Base-by-base conservation (phyloP, 768 basidiomycete genomes). In the Tulasnella sp. region DNA sequence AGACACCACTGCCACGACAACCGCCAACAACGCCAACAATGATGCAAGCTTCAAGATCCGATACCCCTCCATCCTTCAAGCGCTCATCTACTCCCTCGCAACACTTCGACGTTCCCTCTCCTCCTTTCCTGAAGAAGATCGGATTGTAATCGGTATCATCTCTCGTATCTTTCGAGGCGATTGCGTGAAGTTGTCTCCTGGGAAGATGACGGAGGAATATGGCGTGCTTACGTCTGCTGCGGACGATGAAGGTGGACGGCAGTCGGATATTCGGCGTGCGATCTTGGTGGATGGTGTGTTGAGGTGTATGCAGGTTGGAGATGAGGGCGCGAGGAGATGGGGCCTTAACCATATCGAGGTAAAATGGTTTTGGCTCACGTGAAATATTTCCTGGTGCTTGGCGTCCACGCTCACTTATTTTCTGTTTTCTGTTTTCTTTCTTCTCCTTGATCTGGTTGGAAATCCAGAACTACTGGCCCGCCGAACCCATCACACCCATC, bases 391-490 rank as follows among this genome's bases (percentile, higher is more conserved):
- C n/a, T n/a, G n/a, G n/a, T n/a, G n/a, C n/a, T n/a, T n/a, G n/a
- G n/a, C n/a, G n/a, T n/a, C n/a, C n/a, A n/a, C n/a, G n/a, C n/a
- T n/a, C n/a, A n/a, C n/a, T n/a, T 11, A 9, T 17, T 31, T 31
- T 34, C 7, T 7, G 15, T 38, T 15, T 38, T 15, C 34, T 15
- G 15, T 38, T 38, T 15, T 5, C 15, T 38, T 38, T 38, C 5
- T 38, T 38, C 34, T 7, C 34, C 34, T 7, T 38, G n/a, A 38
- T 38, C 42, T 19, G 50, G 19, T 12, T 22, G 38, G 41, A n/a
- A n/a, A n/a, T 45, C 25, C 62, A 82, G 78, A 71, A 76, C 62
- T 76, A 77, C 65, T 82, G 82, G 81, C 70, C 73, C 9, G 64
- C 68, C 10, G 54, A 56, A 30, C 46, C 27, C 7, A 48, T 48